Conservation (phyloP, 2,329 filamentous ascomycete genomes). For the Colletotrichum sidae region DNA sequence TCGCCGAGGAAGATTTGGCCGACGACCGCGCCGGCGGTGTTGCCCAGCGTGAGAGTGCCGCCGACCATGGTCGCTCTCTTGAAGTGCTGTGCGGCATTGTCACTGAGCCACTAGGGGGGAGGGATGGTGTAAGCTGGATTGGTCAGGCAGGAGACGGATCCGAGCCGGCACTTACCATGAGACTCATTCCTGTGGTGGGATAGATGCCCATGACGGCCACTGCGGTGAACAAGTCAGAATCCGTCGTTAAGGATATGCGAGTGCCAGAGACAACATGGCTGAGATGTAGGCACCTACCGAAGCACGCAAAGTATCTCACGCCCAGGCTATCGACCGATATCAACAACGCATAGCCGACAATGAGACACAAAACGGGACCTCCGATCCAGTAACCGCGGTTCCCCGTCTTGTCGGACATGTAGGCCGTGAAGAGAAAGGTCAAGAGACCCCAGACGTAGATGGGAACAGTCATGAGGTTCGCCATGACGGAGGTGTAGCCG, state of each 20-base stretch:
- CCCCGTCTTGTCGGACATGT: conserved; percentile 41
- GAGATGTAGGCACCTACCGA: conserved; percentile 41
- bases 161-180: no score
- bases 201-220: no score
- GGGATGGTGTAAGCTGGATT: no score
- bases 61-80: conserved; percentile 59
- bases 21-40: conserved; percentile 59
- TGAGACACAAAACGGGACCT: conserved; percentile 42
- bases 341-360: conserved; percentile 45
- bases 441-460: conserved; percentile 45
- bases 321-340: conserved; percentile 44
- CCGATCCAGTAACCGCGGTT: conserved; percentile 42
- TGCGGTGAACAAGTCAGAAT: conserved; percentile 37
- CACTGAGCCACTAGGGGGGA: conserved; percentile 53
- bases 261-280: conserved; percentile 39
- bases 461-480: conserved; percentile 51
- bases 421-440: conserved; percentile 42
- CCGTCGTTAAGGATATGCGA: conserved; percentile 40
- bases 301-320: conserved; percentile 46
- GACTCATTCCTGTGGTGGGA: no score
- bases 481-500: conserved; percentile 46
- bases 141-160: no score
- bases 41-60: conserved; percentile 59
- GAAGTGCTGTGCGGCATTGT: conserved; percentile 60
- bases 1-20: conserved; percentile 55